Conservation (phyloP, 2,329 filamentous ascomycete species). For the Diaporthe citrichinensis region DNA sequence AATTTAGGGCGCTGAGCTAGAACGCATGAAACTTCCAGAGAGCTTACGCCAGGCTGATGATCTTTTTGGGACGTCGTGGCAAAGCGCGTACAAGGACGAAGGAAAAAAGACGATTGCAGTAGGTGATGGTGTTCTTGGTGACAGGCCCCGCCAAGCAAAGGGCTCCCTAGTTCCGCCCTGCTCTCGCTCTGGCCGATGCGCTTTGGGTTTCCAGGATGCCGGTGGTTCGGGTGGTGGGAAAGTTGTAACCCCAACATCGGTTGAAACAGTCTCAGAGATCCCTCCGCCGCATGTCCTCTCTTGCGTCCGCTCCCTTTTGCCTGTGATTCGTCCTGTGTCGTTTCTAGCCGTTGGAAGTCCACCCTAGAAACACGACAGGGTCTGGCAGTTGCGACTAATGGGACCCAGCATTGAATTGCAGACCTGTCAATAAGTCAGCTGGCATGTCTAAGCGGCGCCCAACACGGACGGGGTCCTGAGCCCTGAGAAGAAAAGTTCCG, state of each 20-base stretch:
- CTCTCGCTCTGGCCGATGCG: slow-evolving; percentile 25
- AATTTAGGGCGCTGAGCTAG: slow-evolving; percentile 16
- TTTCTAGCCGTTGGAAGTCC: slow-evolving; percentile 29
- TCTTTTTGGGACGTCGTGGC: slow-evolving; percentile 7
- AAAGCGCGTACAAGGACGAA: not conserved
- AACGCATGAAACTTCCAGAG: slow-evolving; percentile 25
- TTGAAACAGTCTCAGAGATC: slow-evolving; percentile 33
- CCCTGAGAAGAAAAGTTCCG: not conserved
- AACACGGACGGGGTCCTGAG: slow-evolving; percentile 15
- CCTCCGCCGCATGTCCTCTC: slow-evolving; percentile 10
- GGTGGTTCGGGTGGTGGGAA: slow-evolving; percentile 29
- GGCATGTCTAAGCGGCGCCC: slow-evolving; percentile 30
- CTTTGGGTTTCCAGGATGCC: slow-evolving; percentile 25
- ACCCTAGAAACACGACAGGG: slow-evolving; percentile 21
- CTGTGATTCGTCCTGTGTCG: slow-evolving; percentile 29
- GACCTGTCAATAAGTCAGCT: slow-evolving; percentile 26
- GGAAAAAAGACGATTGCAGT: slow-evolving; percentile 13
- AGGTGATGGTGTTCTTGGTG: slow-evolving; percentile 11
- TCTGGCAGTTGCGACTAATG: not conserved
- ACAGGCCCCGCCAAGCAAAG: slow-evolving; percentile 8
- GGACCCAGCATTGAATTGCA: slow-evolving; percentile 10
- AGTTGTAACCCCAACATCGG: slow-evolving; percentile 33
- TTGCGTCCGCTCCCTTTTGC: slow-evolving; percentile 6
- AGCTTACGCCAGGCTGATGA: slow-evolving; percentile 3
- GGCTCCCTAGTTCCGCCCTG: slow-evolving; percentile 17